These are phyloP conservation scores for Magnaporthiopsis rhizophila DNA, from an alignment of 2,329 filamentous ascomycete species.

Conservation along the genomic window DNA sequence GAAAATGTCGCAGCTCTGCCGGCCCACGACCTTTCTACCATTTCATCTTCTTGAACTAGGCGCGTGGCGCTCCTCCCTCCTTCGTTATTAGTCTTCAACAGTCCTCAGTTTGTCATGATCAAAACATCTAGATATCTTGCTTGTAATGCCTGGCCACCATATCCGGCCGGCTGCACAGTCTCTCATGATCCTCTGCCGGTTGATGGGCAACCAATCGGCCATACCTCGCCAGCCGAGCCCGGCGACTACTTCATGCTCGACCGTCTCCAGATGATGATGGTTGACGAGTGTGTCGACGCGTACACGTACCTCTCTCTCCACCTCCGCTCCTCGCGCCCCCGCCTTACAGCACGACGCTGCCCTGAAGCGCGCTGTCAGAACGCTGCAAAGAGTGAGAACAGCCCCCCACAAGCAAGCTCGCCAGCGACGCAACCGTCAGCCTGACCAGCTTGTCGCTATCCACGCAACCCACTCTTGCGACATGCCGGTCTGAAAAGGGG, in stretches of 20 bases:
- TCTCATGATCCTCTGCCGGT: slow-evolving; percentile 22
- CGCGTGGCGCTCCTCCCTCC: too few species aligned
- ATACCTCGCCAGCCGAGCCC: slow-evolving; percentile 14
- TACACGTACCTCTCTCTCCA: slow-evolving; percentile 19
- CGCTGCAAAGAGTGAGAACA: slow-evolving; percentile 12
- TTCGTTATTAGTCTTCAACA: too few species aligned
- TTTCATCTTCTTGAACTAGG: too few species aligned
- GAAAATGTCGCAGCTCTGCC: too few species aligned
- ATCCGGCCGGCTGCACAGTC: slow-evolving; percentile 20
- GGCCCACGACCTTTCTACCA: too few species aligned
- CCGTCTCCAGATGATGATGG: slow-evolving; percentile 29
- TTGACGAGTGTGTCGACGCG: slow-evolving; percentile 27
- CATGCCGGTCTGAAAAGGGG: too few species aligned
- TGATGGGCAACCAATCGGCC: slow-evolving; percentile 20
- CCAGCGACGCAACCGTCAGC: slow-evolving; percentile 9
- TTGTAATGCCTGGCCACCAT: too few species aligned
- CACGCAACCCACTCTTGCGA: slow-evolving; percentile 7
- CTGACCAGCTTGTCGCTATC: slow-evolving; percentile 13
- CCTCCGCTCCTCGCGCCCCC: too few species aligned
- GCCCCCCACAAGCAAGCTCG: slow-evolving; percentile 11
- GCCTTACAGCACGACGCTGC: too few species aligned
- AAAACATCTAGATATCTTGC: too few species aligned
- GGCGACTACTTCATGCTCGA: slow-evolving; percentile 34
- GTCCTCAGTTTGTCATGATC: too few species aligned
- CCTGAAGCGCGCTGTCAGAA: slow-evolving; percentile 13